Percentiles rank a stretch among this genome's conserved stretches.
Evolutionary conservation across 2,329 filamentous ascomycete species (phyloP).

Genomic region (Geosmithia putterillii): DNA sequence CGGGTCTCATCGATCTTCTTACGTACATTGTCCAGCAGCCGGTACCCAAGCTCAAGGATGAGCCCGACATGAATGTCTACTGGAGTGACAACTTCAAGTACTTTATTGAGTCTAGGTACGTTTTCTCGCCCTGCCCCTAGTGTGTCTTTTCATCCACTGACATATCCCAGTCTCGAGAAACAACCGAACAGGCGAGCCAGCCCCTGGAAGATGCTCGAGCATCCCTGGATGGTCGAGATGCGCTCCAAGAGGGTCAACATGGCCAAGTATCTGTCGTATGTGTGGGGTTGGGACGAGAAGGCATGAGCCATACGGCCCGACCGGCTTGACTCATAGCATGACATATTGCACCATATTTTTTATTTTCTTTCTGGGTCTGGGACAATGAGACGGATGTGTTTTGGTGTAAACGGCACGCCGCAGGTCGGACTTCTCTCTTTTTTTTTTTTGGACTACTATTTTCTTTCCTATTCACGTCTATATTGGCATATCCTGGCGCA

Average conservation of each 20-base stretch:
- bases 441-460: neutral
- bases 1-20: slow-evolving; percentile 84
- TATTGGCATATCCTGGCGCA: neutral
- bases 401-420: neutral
- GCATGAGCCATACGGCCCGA: neutral
- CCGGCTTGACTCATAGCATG: neutral
- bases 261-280: slow-evolving; percentile 82
- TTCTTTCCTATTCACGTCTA: neutral
- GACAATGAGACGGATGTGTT: neutral
- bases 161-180: slow-evolving; percentile 68
- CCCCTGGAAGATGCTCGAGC: slow-evolving; percentile 97
- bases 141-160: slow-evolving; percentile 8
- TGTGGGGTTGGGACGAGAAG: slow-evolving; percentile 90
- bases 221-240: slow-evolving; percentile 99
- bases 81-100: slow-evolving; percentile 99
- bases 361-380: neutral
- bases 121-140: slow-evolving; percentile 11
- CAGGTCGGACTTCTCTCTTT: neutral
- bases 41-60: slow-evolving; percentile 91
- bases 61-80: slow-evolving; percentile 75
- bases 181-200: slow-evolving; percentile 76
- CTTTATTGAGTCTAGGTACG: slow-evolving; percentile 98
- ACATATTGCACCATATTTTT: neutral
- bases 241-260: slow-evolving; percentile 93
- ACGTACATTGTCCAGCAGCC: slow-evolving; percentile 96